phyloP scores from a whole-genome alignment of 148 eudicot species.

The Camellia japonica region DNA sequence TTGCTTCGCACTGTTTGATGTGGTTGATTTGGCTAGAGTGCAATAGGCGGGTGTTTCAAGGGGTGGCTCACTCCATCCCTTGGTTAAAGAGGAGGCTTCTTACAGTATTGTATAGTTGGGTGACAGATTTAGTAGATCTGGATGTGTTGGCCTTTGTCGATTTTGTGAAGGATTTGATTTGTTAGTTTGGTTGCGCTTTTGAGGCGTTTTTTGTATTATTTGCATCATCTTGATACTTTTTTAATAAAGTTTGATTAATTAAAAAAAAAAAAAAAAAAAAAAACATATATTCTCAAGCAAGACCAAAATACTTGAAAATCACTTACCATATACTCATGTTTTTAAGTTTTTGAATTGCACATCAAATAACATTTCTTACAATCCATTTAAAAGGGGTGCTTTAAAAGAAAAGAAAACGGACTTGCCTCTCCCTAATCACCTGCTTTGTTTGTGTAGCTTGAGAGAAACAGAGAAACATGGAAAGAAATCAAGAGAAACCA shows the following conservation, averaged over 20 bases:
- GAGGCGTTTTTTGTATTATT: not conserved
- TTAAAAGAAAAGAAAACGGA: not conserved
- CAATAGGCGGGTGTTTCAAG: too few relatives aligned
- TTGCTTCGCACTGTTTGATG: too few relatives aligned
- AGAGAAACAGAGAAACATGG: not conserved
- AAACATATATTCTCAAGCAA: not conserved
- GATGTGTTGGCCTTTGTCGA: too few relatives aligned
- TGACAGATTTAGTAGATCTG: too few relatives aligned
- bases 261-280: too few relatives aligned
- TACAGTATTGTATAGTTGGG: too few relatives aligned
- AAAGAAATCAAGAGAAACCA: not conserved
- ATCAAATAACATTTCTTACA: not conserved
- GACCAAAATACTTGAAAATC: not conserved
- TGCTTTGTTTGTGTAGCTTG: not conserved
- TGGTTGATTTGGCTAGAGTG: too few relatives aligned
- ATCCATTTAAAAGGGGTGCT: not conserved
- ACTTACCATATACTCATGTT: not conserved
- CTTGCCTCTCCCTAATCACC: not conserved
- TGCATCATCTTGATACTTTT: not conserved
- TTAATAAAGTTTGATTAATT: too few relatives aligned
- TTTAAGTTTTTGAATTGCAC: not conserved
- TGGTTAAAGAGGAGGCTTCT: too few relatives aligned
- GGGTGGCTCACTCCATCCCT: too few relatives aligned
- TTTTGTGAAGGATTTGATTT: too few relatives aligned
- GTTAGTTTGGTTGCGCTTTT: too few relatives aligned